These are phyloP conservation scores for Phascolomyces articulosus DNA, from an alignment of 371 early-diverging fungal genomes.

Conservation along the genomic window DNA sequence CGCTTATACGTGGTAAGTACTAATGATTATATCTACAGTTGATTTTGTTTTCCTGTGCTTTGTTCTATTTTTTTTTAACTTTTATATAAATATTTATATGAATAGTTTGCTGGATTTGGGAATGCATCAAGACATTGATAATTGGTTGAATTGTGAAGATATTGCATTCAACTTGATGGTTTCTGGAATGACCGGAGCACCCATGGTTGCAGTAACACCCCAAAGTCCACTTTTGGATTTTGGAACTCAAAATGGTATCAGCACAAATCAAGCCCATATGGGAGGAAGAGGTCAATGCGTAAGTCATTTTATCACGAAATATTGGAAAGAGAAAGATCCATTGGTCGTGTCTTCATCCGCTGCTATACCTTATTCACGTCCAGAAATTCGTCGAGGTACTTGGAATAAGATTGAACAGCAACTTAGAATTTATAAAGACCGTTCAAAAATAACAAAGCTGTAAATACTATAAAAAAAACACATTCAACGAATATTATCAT, in stretches of 20 bases:
- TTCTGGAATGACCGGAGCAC: constrained; percentile 31
- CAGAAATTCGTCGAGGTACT: constrained; percentile 21
- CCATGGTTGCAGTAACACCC: constrained; percentile 28
- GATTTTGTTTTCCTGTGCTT: not conserved
- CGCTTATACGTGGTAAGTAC: constrained; percentile 45
- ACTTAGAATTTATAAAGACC: too few relatives aligned
- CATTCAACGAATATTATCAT: too few relatives aligned
- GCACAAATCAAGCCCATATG: constrained; percentile 40
- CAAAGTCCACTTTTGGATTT: constrained; percentile 30
- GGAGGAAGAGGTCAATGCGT: constrained; percentile 33
- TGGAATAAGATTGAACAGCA: constrained; percentile 17
- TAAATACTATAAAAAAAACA: too few relatives aligned
- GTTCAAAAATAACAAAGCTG: too few relatives aligned
- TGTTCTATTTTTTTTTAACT: not conserved
- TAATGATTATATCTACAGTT: not conserved
- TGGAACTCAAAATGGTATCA: constrained; percentile 40
- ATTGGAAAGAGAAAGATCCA: constrained; percentile 38
- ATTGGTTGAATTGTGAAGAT: constrained; percentile 48
- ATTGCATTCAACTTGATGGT: constrained; percentile 50
- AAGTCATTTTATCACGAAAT: constrained; percentile 31
- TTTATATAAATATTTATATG: not conserved
- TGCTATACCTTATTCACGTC: constrained; percentile 17
- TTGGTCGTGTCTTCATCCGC: constrained; percentile 20
- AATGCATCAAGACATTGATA: constrained; percentile 40
- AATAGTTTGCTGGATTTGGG: constrained; percentile 34